These are phyloP conservation scores for Dendrobium nobile DNA, from an alignment of 106 monocot species.

Conservation along the genomic window DNA sequence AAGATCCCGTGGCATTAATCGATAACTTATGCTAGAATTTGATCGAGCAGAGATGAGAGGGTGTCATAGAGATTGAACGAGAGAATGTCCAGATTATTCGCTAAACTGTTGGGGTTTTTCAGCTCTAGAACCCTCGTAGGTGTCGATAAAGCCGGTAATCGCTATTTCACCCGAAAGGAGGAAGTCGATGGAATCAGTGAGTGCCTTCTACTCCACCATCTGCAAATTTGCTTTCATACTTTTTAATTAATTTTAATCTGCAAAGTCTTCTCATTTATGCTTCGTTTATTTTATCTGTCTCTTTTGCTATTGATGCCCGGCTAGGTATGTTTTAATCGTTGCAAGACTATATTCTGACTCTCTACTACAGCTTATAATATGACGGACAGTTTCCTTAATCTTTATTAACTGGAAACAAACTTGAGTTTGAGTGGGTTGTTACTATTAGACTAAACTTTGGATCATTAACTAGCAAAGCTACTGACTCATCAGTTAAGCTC, in stretches of 20 bases:
- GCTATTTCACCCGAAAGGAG: slow-evolving; percentile 70
- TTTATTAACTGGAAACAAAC: neutral
- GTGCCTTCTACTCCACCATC: neutral
- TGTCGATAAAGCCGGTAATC: slow-evolving; percentile 76
- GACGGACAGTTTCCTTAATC: no score
- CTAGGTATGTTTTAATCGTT: neutral
- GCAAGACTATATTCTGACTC: neutral
- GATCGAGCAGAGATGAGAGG: neutral
- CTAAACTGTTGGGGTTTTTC: slow-evolving; percentile 48
- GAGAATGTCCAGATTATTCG: slow-evolving; percentile 62
- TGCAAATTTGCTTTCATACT: neutral
- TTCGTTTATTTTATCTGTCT: neutral
- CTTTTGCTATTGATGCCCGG: neutral
- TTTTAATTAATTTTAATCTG: neutral
- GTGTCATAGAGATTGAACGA: neutral
- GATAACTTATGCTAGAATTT: neutral
- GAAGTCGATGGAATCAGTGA: slow-evolving; percentile 68
- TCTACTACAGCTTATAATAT: no score
- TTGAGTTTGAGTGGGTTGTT: neutral
- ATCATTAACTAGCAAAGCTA: neutral
- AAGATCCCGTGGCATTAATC: neutral
- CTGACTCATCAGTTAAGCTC: no score
- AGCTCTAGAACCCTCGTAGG: slow-evolving; percentile 48
- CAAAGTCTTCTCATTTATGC: neutral
- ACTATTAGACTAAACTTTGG: neutral